Conservation (phyloP, 2,329 filamentous ascomycete species). For the Cladophialophora bantiana region DNA sequence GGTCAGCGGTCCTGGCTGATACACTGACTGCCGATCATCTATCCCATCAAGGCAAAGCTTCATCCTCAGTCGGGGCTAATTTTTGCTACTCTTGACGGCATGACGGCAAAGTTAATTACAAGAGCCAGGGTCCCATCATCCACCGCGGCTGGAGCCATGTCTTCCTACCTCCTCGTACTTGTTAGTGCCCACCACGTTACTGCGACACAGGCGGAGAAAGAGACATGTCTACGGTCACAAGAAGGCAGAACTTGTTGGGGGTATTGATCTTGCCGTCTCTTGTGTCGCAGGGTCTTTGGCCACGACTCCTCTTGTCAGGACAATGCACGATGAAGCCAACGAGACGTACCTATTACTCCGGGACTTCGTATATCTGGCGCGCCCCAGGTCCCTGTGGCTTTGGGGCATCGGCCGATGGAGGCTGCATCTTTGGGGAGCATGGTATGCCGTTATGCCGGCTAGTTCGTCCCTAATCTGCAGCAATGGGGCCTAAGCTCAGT, state of each 20-base stretch:
- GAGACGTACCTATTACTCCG: not conserved
- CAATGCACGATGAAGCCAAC: not conserved
- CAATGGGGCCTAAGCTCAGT: slow-evolving; percentile 11
- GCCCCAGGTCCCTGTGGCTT: slow-evolving; percentile 6
- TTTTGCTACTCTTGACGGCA: not conserved
- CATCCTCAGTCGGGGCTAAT: not conserved
- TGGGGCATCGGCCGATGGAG: slow-evolving; percentile 16
- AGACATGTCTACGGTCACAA: not conserved
- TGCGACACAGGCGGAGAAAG: not conserved
- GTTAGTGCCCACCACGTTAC: not conserved
- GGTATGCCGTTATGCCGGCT: slow-evolving; percentile 7
- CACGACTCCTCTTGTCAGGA: not conserved
- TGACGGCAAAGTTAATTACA: not conserved
- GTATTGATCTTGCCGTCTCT: not conserved
- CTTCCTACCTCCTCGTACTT: not conserved
- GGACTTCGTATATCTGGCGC: not conserved
- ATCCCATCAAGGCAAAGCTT: slow-evolving; percentile 2
- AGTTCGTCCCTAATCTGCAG: slow-evolving; percentile 23
- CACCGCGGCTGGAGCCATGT: not conserved
- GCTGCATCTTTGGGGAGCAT: slow-evolving; percentile 6
- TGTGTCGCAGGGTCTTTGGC: slow-evolving; percentile 9
- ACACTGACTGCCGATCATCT: slow-evolving; percentile 7
- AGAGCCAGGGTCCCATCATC: not conserved
- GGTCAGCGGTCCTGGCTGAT: slow-evolving; percentile 9
- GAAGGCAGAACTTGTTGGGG: not conserved